Evolutionary conservation across 2,329 filamentous ascomycete genomes (phyloP), one percentile per base, ranked within the genome.

Genomic region (Arthrinium puccinioides): DNA sequence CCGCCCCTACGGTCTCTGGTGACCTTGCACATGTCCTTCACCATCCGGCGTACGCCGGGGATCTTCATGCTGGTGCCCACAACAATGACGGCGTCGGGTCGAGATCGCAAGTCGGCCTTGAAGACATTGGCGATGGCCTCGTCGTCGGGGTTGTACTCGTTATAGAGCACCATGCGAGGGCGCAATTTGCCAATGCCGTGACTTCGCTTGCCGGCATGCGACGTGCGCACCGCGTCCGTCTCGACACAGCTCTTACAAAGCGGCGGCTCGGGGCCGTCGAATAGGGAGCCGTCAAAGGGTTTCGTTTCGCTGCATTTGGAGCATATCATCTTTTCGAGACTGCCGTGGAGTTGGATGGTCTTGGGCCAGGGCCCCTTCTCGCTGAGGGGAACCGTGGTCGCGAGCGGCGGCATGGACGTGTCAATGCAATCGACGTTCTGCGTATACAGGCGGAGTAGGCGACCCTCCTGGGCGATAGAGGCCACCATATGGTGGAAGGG

Each of bases 381-480:
- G 43, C 82, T 82, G 10, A 98, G 70, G 1, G 92, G 92, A 2
- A 95, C 80, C 36, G 75, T 73, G 0, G 92, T 97, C 19, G 75
- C 72, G 8, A 98, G 68, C 3, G 90, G 89, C 32, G 79, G 68
- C 60, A 98, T 74, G 7, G 79, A 76, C 1, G 87, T 92, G 52
- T 98, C 92, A 47, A 98, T 84, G 41, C 89, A 87, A 63, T 98
- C 92, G 23, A 98, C 90, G 50, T 98, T 98, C 56, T 98, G 92
- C 3, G 87, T 90, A 60, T 98, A 98, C 6, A 98, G 73, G 29
- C 92, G 85, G 55, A 96, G 69, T 18, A 98, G 66, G 15, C 92
- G 85, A 29, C 84, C 86, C 61, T 97, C 88, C 40, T 85, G 76
- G 4, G 90, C 87, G 16, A 98, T 71, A 4, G 88, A 90, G 32